Evolutionary conservation across 306 rosid genomes (phyloP).

Genomic region (Castanea sativa): DNA sequence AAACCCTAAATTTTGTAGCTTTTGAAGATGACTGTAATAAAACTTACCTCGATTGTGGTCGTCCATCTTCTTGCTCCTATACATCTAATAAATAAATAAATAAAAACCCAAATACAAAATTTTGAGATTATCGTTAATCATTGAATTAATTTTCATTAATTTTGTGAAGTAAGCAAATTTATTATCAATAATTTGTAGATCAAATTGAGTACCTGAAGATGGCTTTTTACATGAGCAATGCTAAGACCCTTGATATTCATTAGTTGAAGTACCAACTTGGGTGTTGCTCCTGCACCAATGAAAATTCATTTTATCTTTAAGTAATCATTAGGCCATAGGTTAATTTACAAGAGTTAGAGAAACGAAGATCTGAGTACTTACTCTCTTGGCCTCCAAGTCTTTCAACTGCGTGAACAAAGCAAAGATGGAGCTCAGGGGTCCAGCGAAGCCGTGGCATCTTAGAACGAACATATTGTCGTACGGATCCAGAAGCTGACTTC

Average conservation of each 20-base stretch:
- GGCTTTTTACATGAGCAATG: constrained; percentile 56
- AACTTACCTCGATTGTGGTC: constrained; percentile 33
- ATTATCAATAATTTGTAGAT: neutral
- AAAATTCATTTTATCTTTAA: neutral
- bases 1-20: neutral
- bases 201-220: constrained; percentile 42
- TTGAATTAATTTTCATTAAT: neutral
- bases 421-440: constrained; percentile 51
- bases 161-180: too few species aligned
- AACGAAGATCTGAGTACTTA: constrained; percentile 6
- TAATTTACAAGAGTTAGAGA: neutral
- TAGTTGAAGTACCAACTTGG: constrained; percentile 47
- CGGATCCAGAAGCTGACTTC: constrained; percentile 38
- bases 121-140: neutral
- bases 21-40: neutral
- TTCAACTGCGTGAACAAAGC: constrained; percentile 44
- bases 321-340: neutral
- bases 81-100: constrained; percentile 26
- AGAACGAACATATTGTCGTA: constrained; percentile 42
- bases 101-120: neutral
- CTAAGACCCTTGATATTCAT: constrained; percentile 51
- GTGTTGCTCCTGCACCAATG: constrained; percentile 46
- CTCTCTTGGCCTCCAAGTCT: constrained; percentile 47
- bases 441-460: constrained; percentile 47
- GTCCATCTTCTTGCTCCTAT: constrained; percentile 47